phyloP scores from a whole-genome alignment of 495 filamentous ascomycete genomes.

The Podospora appendiculata region DNA sequence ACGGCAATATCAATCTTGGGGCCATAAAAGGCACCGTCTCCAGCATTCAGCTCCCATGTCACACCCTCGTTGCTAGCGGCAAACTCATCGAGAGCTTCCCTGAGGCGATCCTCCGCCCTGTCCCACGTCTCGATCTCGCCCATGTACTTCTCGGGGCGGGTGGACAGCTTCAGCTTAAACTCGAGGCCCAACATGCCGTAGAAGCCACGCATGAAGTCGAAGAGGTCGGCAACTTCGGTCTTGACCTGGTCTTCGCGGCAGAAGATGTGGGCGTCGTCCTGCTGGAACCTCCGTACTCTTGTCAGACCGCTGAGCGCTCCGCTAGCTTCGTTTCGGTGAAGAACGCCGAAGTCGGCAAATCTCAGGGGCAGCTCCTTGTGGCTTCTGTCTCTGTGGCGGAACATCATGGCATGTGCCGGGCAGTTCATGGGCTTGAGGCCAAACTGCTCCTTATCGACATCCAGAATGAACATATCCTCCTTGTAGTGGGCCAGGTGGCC shows the following conservation, averaged over 20 bases:
- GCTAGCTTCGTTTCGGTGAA: conserved; percentile 91
- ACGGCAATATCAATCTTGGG: conserved; percentile 79
- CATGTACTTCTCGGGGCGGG: conserved; percentile 85
- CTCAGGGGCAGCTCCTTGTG: conserved; percentile 85
- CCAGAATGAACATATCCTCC: conserved; percentile 93
- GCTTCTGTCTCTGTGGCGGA: conserved; percentile 50
- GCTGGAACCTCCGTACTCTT: conserved; percentile 84
- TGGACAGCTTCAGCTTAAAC: conserved; percentile 95
- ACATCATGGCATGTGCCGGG: conserved; percentile 44
- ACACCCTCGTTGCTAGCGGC: conserved; percentile 48
- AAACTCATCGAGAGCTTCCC: conserved; percentile 72
- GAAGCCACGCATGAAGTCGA: conserved; percentile 76
- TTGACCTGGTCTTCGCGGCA: conserved; percentile 51
- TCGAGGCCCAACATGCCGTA: conserved; percentile 89
- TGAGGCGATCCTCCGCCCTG: conserved; percentile 71
- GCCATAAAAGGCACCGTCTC: conserved; percentile 96
- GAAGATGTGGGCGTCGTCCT: conserved; percentile 91
- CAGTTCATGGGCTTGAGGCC: conserved; percentile 98
- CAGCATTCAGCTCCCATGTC: conserved; percentile 81
- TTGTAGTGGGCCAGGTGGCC: conserved; percentile 95
- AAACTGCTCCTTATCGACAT: conserved; percentile 81
- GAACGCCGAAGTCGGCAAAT: conserved; percentile 89
- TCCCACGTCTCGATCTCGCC: conserved; percentile 86
- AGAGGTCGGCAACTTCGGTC: conserved; percentile 76
- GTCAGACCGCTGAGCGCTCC: conserved; percentile 87